phyloP scores from a whole-genome alignment of 495 filamentous ascomycete species.

The Podospora pseudopauciseta region DNA sequence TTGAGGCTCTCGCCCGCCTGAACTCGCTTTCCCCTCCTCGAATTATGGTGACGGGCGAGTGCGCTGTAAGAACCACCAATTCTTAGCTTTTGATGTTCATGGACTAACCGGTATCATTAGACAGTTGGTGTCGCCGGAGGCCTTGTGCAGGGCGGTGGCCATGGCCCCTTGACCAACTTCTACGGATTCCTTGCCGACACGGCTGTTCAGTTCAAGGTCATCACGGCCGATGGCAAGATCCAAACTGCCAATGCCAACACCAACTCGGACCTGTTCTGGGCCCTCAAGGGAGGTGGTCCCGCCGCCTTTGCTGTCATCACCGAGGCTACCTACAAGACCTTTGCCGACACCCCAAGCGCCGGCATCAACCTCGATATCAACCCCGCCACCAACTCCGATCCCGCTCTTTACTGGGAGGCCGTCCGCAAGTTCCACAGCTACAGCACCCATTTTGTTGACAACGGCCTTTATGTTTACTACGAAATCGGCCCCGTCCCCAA shows the following conservation, averaged over 20 bases:
- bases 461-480: slow-evolving; percentile 49
- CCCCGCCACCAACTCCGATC: slow-evolving; percentile 31
- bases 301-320: slow-evolving; percentile 56
- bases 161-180: slow-evolving; percentile 49
- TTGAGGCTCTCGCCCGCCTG: slow-evolving; percentile 42
- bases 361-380: slow-evolving; percentile 44
- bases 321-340: slow-evolving; percentile 49
- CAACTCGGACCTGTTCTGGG: slow-evolving; percentile 64
- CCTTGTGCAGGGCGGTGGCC: slow-evolving; percentile 55
- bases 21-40: slow-evolving; percentile 42
- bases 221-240: slow-evolving; percentile 54
- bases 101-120: slow-evolving; percentile 43
- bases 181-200: slow-evolving; percentile 56
- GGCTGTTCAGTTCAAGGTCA: slow-evolving; percentile 52
- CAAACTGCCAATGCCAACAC: slow-evolving; percentile 47
- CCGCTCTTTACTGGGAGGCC: slow-evolving; percentile 43
- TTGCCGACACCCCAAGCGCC: slow-evolving; percentile 38
- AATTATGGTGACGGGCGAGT: slow-evolving; percentile 49
- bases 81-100: slow-evolving; percentile 31
- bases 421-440: slow-evolving; percentile 46
- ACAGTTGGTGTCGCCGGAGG: slow-evolving; percentile 52
- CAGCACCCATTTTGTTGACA: slow-evolving; percentile 36
- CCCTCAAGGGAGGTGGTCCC: slow-evolving; percentile 57
- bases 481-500: slow-evolving; percentile 33
- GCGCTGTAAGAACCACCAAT: slow-evolving; percentile 29